Evolutionary conservation across 78 protist genomes (phyloP).

Genomic region (Parvularia atlantis): DNA sequence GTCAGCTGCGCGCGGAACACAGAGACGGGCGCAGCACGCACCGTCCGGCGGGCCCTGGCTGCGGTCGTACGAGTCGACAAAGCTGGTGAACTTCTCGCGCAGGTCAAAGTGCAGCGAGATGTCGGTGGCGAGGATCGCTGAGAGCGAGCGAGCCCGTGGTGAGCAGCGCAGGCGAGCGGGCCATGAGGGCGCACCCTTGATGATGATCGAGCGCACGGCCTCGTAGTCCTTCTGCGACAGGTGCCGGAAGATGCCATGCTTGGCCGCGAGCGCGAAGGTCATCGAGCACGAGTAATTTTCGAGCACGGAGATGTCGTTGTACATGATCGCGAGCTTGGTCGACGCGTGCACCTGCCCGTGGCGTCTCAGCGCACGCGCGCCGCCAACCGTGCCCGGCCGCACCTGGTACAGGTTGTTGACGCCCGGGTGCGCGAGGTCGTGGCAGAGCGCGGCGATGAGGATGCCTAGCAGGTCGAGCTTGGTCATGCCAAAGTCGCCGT

Average conservation of each 20-base stretch:
- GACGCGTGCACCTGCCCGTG: constrained; percentile 27
- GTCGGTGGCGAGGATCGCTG: constrained; percentile 39
- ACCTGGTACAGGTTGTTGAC: not conserved
- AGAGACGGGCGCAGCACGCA: not conserved
- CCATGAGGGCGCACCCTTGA: not conserved
- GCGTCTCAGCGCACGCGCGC: not conserved
- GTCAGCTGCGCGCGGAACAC: not conserved
- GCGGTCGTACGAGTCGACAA: not conserved
- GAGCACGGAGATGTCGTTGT: constrained; percentile 44
- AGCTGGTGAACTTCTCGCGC: constrained; percentile 11
- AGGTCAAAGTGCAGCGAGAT: constrained; percentile 37
- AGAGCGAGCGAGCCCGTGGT: constrained; percentile 12
- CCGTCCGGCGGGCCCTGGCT: not conserved
- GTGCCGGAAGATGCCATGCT: not conserved
- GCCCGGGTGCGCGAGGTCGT: constrained; percentile 51
- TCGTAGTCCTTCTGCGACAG: not conserved
- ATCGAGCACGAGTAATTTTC: constrained; percentile 31
- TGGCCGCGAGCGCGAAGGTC: constrained; percentile 15
- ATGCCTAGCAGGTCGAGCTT: constrained; percentile 1
- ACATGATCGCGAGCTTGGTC: constrained; percentile 33
- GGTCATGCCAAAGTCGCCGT: too few relatives aligned
- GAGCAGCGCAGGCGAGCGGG: not conserved
- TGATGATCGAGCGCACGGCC: not conserved
- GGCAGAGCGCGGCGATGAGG: constrained; percentile 41
- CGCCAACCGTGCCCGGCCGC: too few relatives aligned